Conservation (phyloP, 257 asterid genomes). For the Solanum medicagineum region DNA sequence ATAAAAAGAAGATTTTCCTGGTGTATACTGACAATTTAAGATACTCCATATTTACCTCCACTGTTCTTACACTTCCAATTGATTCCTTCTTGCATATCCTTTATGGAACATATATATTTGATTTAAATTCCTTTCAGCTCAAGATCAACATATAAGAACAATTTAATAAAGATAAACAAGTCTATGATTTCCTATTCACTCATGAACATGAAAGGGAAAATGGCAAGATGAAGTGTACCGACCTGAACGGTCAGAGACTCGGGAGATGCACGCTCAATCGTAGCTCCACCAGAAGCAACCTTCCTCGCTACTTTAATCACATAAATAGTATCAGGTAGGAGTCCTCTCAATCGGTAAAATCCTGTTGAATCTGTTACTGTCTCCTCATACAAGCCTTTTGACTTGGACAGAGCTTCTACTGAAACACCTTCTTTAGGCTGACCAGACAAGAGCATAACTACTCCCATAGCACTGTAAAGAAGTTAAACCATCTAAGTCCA, state of each 20-base stretch:
- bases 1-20: not conserved
- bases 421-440: slow-evolving; percentile 82
- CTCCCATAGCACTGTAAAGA: slow-evolving; percentile 73
- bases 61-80: not conserved
- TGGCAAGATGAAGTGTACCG: slow-evolving; percentile 3
- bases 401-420: slow-evolving; percentile 86
- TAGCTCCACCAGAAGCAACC: slow-evolving; percentile 34
- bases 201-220: not conserved
- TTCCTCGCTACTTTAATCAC: slow-evolving; percentile 57
- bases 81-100: not conserved
- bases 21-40: not conserved
- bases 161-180: not conserved
- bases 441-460: slow-evolving; percentile 77
- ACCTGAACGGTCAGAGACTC: slow-evolving; percentile 55
- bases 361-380: slow-evolving; percentile 77
- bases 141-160: not conserved
- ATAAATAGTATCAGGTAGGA: slow-evolving; percentile 69
- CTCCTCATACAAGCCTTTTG: slow-evolving; percentile 85
- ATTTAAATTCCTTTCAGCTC: not conserved
- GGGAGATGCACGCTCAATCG: slow-evolving; percentile 86
- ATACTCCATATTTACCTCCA: not conserved
- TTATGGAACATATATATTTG: not conserved
- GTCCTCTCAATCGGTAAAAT: slow-evolving; percentile 86
- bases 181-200: not conserved
- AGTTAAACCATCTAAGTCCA: slow-evolving; percentile 1